Conservation (phyloP, 108 stramenopile species). For the Stephanodiscus minutulus region DNA sequence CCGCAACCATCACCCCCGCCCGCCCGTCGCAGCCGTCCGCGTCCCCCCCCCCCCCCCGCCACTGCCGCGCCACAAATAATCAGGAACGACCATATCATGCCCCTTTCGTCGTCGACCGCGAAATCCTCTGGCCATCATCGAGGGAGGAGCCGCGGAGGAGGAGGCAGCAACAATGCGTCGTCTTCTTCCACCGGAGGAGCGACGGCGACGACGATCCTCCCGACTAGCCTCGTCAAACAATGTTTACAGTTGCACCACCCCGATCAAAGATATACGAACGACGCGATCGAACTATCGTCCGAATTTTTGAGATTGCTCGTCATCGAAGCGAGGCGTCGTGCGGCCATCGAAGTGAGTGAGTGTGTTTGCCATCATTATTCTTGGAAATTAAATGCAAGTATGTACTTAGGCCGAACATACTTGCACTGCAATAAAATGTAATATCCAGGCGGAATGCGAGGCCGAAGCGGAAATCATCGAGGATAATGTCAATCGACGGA, state of each 20-base stretch:
- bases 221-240: conserved; percentile 22
- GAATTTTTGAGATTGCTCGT: conserved; percentile 50
- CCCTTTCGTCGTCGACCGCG: no score
- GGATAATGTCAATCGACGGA: conserved; percentile 3
- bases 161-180: no score
- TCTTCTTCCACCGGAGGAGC: conserved; percentile 1
- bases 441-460: conserved; percentile 37
- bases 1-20: no score
- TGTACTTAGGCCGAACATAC: no score
- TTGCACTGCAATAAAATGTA: not conserved
- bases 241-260: conserved; percentile 33
- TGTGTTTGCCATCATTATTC: no score
- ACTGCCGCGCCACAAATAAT: no score
- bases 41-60: no score
- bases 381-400: not conserved
- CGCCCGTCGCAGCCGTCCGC: no score
- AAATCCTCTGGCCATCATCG: not conserved
- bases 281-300: conserved; percentile 27
- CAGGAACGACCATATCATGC: no score
- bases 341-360: conserved; percentile 43
- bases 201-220: conserved; percentile 25
- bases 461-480: conserved; percentile 19
- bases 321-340: conserved; percentile 43
- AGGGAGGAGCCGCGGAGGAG: not conserved
- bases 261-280: conserved; percentile 25